These are phyloP conservation scores for Aureobasidium pullulans DNA, from an alignment of 2,329 filamentous ascomycete genomes.

Conservation along the genomic window DNA sequence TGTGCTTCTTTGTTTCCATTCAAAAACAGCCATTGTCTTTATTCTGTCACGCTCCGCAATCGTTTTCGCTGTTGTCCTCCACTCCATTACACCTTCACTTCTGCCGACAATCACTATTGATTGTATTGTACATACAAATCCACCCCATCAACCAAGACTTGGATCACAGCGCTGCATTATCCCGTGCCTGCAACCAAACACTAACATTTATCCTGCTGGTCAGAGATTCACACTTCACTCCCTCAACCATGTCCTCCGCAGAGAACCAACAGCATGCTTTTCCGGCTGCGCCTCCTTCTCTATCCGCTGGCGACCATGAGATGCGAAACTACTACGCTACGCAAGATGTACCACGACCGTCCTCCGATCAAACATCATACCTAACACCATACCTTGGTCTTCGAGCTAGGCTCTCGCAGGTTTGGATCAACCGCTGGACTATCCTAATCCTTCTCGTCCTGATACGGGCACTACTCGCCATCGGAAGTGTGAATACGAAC, in stretches of 20 bases:
- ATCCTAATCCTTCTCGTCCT: conserved; percentile 81
- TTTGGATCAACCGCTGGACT: conserved; percentile 98
- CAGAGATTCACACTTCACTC: conserved; percentile 16
- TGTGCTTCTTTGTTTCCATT: conserved; percentile 21
- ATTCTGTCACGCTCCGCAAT: conserved; percentile 19
- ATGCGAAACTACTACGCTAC: conserved; percentile 53
- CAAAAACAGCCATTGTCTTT: conserved; percentile 31
- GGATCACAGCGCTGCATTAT: background rate
- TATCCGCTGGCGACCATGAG: conserved; percentile 55
- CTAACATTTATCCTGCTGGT: conserved; percentile 16
- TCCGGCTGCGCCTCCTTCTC: conserved; percentile 49
- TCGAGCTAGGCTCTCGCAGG: conserved; percentile 80
- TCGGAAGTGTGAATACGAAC: conserved; percentile 64
- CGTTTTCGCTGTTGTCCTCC: conserved; percentile 12
- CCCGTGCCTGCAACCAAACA: conserved; percentile 1
- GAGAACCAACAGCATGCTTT: conserved; percentile 48
- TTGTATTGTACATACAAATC: background rate
- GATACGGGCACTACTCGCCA: conserved; percentile 68
- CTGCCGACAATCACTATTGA: conserved; percentile 1
- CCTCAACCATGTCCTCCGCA: conserved; percentile 39
- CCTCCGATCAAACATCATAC: conserved; percentile 57
- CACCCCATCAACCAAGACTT: background rate
- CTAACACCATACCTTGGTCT: conserved; percentile 90
- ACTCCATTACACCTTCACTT: conserved; percentile 9
- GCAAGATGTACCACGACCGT: conserved; percentile 49